Conservation (phyloP, 768 basidiomycete species). For the Agrocybe pediades region DNA sequence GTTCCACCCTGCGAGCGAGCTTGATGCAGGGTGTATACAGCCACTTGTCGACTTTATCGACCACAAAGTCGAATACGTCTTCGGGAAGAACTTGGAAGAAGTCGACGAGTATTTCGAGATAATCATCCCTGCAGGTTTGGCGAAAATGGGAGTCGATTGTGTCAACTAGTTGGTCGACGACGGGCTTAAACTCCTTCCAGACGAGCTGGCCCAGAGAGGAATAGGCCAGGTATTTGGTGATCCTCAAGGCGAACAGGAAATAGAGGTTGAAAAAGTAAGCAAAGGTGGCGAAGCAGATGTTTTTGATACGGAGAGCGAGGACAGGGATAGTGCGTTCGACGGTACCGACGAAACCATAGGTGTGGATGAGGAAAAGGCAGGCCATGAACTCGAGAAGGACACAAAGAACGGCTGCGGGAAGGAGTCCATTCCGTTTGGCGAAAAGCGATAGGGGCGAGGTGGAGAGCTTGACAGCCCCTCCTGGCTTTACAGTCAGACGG, state of each 20-base stretch:
- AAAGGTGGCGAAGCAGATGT: slow-evolving; percentile 5
- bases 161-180: background rate
- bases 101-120: background rate
- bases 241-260: background rate
- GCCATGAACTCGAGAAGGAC: slow-evolving; percentile 9
- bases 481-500: slow-evolving; percentile 5
- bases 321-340: slow-evolving; percentile 8
- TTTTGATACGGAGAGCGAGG: background rate
- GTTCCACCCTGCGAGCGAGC: background rate
- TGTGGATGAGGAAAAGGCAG: slow-evolving; percentile 3
- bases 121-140: background rate
- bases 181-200: background rate
- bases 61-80: background rate
- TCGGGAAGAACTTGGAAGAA: background rate
- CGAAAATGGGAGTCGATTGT: background rate
- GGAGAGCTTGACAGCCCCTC: background rate
- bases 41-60: background rate
- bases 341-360: slow-evolving; percentile 6
- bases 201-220: background rate
- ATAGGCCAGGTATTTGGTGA: background rate
- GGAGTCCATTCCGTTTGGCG: slow-evolving; percentile 6
- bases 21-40: background rate
- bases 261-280: background rate
- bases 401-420: slow-evolving; percentile 10
- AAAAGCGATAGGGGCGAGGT: slow-evolving; percentile 6